Base-by-base conservation (phyloP, 495 filamentous ascomycete species). In the Baudoinia panamericana region DNA sequence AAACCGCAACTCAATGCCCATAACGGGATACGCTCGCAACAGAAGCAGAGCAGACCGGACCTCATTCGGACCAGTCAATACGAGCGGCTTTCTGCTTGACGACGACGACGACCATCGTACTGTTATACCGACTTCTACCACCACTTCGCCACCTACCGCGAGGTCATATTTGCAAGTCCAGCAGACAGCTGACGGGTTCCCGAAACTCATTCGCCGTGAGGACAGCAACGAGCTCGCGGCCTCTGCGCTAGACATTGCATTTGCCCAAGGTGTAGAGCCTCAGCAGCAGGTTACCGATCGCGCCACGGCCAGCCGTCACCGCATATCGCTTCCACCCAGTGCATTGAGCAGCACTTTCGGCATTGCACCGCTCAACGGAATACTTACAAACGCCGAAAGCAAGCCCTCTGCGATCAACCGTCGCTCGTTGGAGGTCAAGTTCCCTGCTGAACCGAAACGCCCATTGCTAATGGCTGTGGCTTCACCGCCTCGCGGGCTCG, bases 1-100 rank as follows among this genome's bases (percentile, higher is more conserved):
- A 37, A 85, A 93, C 55, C 78, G 86, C 30, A 85, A 88, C 58
- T 93, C 85, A 7, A 86, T 94, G 81, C 86, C 86, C 6, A 76
- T 82, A 20, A 80, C 76, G 34, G 64, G 67, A 27, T 55, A 66
- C 40, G 74, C 72, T 46, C 72, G 68, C 47, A 71, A 81, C 29
- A 67, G 67, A 19, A 75, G 77, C 30, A 52, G 64, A 8, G 56
- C 66, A 24, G 63, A 65, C 36, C 66, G 69, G 51, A 55, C 53
- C 32, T 48, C 59, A 52, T 68, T 74, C 48, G 86, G 73, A 45
- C 73, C 73, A 32, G 80, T 80, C 62, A 82, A 90, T 55, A 84
- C 80, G 5, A 69, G 83, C 11, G 75, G 78, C 30, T 92, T 86
- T 54, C 65, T 94, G 7, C 92, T 93, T 52, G 80, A 78, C 24